Conservation (phyloP, 805 yeast genomes). For the Nadsonia fulvescens region DNA sequence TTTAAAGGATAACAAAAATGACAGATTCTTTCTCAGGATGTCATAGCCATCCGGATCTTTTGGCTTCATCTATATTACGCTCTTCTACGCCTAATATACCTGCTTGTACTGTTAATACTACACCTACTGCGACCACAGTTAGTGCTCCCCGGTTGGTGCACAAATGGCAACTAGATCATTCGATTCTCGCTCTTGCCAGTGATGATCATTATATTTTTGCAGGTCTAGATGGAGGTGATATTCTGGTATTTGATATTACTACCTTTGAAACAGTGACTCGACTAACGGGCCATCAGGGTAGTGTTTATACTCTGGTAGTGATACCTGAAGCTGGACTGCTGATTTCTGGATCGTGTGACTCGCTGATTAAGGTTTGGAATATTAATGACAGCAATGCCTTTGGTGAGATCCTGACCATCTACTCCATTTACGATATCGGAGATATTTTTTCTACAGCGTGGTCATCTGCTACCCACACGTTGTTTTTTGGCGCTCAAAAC, state of each 20-base stretch:
- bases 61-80: no score
- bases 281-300: conserved; percentile 47
- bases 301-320: conserved; percentile 46
- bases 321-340: conserved; percentile 21
- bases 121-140: neutral
- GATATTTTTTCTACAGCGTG: conserved; percentile 77
- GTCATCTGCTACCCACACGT: conserved; percentile 36
- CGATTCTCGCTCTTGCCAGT: conserved; percentile 42
- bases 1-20: no score
- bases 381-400: conserved; percentile 27
- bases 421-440: conserved; percentile 77
- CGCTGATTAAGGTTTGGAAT: conserved; percentile 75
- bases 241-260: conserved; percentile 48
- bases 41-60: no score
- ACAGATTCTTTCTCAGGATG: no score
- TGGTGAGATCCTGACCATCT: conserved; percentile 43
- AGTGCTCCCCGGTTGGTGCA: conserved; percentile 30
- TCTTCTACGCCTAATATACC: no score
- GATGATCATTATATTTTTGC: conserved; percentile 35
- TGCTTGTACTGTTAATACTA: neutral
- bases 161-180: conserved; percentile 56
- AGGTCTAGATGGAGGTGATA: conserved; percentile 78
- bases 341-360: conserved; percentile 81
- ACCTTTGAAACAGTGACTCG: conserved; percentile 39
- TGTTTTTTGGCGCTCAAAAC: conserved; percentile 82